These are phyloP conservation scores for Annulohypoxylon nitens DNA, from an alignment of 495 filamentous ascomycete genomes.

Conservation along the genomic window DNA sequence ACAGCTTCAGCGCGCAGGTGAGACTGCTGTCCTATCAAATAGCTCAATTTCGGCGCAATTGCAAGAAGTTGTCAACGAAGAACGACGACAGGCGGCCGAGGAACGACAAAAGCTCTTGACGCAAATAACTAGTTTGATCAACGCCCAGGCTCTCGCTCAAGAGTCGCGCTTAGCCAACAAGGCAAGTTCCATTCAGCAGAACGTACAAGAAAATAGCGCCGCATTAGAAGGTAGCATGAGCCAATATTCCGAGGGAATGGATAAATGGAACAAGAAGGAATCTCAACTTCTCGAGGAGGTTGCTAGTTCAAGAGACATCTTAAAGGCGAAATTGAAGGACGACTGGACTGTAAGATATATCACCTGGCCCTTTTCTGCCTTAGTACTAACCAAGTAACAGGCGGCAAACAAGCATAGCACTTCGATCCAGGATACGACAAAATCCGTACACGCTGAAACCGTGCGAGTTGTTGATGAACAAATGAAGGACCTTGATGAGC, in stretches of 20 bases:
- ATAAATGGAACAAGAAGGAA: conserved; percentile 79
- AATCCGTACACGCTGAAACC: conserved; percentile 91
- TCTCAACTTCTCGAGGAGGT: conserved; percentile 77
- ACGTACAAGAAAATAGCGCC: conserved; percentile 71
- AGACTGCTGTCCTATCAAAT: conserved; percentile 74
- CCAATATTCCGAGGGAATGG: conserved; percentile 77
- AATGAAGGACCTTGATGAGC: conserved; percentile 83
- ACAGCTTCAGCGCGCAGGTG: conserved; percentile 76
- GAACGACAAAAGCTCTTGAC: conserved; percentile 80
- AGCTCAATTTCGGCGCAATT: conserved; percentile 73
- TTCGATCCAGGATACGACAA: conserved; percentile 83
- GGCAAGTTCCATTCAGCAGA: conserved; percentile 70
- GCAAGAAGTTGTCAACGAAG: conserved; percentile 79
- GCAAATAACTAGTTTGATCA: conserved; percentile 82
- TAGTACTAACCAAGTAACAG: conserved; percentile 60
- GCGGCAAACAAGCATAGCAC: conserved; percentile 81
- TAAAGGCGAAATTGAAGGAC: conserved; percentile 85
- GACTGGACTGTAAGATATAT: conserved; percentile 81
- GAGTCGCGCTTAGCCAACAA: conserved; percentile 76
- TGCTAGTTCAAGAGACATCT: conserved; percentile 74
- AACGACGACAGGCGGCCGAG: conserved; percentile 75
- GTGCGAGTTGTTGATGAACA: conserved; percentile 91
- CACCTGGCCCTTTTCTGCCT: not conserved
- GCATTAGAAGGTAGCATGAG: conserved; percentile 72
- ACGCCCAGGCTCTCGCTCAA: conserved; percentile 77